A percentile compares a stretch with the other conserved stretches of the same genome.
These are phyloP conservation scores for Cladosporium sp. DNA, from an alignment of 2,329 filamentous ascomycete genomes.

Conservation along the genomic window DNA sequence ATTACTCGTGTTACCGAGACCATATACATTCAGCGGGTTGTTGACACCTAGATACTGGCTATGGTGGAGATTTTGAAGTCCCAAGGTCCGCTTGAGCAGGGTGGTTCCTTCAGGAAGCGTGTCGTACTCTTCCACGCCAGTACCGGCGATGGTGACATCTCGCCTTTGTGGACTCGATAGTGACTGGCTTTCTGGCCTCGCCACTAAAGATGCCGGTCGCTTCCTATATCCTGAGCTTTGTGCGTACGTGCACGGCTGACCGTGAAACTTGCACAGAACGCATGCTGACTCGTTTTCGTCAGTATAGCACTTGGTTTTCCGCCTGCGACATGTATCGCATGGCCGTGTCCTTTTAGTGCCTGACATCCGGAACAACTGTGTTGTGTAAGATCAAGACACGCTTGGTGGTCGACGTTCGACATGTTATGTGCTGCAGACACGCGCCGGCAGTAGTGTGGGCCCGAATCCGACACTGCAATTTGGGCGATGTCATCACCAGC, in stretches of 20 bases:
- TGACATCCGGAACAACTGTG: not conserved
- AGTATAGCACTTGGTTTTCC: constrained; percentile 13
- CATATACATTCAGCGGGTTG: constrained; percentile 1
- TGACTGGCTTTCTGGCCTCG: not conserved
- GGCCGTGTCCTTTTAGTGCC: constrained; percentile 8
- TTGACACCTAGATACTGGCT: not conserved
- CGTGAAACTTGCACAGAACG: constrained; percentile 12
- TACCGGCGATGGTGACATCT: not conserved
- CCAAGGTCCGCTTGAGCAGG: not conserved
- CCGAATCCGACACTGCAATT: not conserved
- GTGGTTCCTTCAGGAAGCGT: not conserved
- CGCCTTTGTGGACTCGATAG: not conserved
- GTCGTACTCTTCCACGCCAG: constrained; percentile 1
- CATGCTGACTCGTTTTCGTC: constrained; percentile 4
- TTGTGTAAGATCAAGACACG: not conserved
- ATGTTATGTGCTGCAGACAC: not conserved
- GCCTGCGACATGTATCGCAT: constrained; percentile 9
- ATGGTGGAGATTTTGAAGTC: not conserved
- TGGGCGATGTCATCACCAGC: no score
- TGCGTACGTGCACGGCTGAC: constrained; percentile 8
- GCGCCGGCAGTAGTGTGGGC: not conserved
- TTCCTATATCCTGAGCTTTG: not conserved
- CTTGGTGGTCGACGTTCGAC: no score
- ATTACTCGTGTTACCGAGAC: not conserved
- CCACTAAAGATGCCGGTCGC: not conserved